These are phyloP conservation scores for Chrysoporthe cubensis DNA, from an alignment of 2,329 filamentous ascomycete species.

Conservation along the genomic window DNA sequence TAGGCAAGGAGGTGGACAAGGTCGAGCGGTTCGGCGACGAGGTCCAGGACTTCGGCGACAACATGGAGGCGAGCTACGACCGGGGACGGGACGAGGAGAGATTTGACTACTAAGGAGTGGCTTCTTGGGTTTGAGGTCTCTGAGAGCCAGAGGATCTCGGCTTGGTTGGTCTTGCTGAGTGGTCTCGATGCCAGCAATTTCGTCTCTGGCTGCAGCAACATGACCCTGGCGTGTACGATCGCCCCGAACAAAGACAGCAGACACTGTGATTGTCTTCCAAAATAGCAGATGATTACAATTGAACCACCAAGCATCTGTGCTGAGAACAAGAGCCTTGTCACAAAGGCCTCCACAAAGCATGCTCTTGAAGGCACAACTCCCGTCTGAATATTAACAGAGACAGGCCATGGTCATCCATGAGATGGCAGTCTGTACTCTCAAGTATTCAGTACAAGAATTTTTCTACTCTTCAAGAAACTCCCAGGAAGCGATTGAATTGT, in stretches of 20 bases:
- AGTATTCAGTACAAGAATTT: background rate
- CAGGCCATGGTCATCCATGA: background rate
- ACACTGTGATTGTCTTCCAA: background rate
- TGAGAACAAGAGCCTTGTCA: background rate
- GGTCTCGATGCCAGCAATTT: background rate
- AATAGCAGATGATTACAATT: background rate
- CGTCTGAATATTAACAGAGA: background rate
- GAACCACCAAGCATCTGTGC: background rate
- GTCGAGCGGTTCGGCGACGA: constrained; percentile 23
- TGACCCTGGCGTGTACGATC: background rate
- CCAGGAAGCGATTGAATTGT: background rate
- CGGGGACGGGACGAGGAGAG: constrained; percentile 25
- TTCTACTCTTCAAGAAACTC: too few relatives aligned
- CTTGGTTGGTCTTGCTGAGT: background rate
- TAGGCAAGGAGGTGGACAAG: constrained; percentile 21
- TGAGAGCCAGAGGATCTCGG: background rate
- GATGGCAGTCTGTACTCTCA: too few relatives aligned
- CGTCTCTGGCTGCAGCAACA: background rate
- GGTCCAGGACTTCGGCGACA: constrained; percentile 12
- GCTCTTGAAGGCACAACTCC: background rate
- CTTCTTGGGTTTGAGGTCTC: background rate
- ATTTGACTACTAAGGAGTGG: constrained; percentile 14
- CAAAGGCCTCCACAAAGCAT: constrained; percentile 10
- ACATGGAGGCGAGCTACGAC: constrained; percentile 22
- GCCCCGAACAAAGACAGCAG: background rate